Evolutionary conservation across 1,284 basidiomycete species (phyloP).

Genomic region (Phlebopus sp.): DNA sequence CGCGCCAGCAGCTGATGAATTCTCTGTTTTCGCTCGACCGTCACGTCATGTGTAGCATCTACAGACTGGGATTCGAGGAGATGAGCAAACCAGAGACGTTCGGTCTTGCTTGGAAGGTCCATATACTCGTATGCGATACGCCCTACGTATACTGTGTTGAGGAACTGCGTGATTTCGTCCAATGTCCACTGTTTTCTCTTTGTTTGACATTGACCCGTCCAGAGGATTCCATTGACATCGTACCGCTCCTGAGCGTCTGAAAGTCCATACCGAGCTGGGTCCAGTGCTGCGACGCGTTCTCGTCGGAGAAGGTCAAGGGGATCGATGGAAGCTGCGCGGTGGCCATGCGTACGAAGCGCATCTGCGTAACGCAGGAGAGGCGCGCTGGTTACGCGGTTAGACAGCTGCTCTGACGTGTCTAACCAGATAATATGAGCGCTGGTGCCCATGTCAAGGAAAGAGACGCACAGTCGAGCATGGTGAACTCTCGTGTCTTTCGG

Average conservation of each 20-base stretch:
- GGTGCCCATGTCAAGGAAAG: neutral
- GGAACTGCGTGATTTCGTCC: constrained; percentile 64
- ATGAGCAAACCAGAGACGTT: constrained; percentile 83
- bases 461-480: constrained; percentile 72
- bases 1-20: constrained; percentile 69
- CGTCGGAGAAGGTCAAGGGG: constrained; percentile 83
- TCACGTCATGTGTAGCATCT: neutral
- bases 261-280: constrained; percentile 77
- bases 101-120: constrained; percentile 79
- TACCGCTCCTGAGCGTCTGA: constrained; percentile 51
- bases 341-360: constrained; percentile 76
- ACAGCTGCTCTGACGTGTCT: constrained; percentile 76
- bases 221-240: constrained; percentile 78
- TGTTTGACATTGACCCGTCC: constrained; percentile 51
- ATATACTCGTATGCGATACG: constrained; percentile 89
- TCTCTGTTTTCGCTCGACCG: constrained; percentile 40
- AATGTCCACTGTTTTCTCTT: constrained; percentile 60
- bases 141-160: constrained; percentile 75
- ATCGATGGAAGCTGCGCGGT: constrained; percentile 80
- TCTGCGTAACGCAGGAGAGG: constrained; percentile 85
- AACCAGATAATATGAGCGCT: neutral
- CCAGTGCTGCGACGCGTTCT: constrained; percentile 79
- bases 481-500: constrained; percentile 60
- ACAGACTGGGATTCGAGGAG: constrained; percentile 65
- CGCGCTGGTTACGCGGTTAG: constrained; percentile 74